These are phyloP conservation scores for Aspergillus glaucus DNA, from an alignment of 2,329 filamentous ascomycete species.

Conservation along the genomic window DNA sequence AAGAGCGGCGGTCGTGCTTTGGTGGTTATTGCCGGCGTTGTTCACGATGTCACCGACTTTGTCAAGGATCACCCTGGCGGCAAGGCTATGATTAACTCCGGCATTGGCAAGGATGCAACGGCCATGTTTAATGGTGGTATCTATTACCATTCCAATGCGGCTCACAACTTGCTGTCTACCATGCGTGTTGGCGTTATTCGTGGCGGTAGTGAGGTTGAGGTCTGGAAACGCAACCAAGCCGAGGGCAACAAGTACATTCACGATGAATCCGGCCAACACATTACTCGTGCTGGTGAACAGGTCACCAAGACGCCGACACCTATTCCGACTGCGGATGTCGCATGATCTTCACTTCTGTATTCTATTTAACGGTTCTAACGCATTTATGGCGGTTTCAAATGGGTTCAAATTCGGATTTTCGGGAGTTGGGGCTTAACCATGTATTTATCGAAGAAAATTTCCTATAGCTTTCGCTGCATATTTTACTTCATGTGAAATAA, in stretches of 20 bases:
- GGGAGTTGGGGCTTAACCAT: no score
- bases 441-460: no score
- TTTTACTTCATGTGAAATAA: no score
- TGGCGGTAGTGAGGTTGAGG: constrained; percentile 76
- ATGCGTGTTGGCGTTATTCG: constrained; percentile 77
- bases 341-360: not conserved
- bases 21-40: not conserved
- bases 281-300: not conserved
- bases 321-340: not conserved
- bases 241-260: constrained; percentile 36
- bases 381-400: no score
- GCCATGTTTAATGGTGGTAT: not conserved
- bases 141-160: constrained; percentile 59
- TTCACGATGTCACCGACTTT: not conserved
- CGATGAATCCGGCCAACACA: not conserved
- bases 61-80: not conserved
- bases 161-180: constrained; percentile 74
- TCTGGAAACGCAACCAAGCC: constrained; percentile 74
- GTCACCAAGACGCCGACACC: not conserved
- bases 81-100: not conserved
- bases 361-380: no score
- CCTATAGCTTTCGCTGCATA: no score
- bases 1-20: not conserved
- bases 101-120: not conserved
- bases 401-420: no score